Conservation (phyloP, 2,329 filamentous ascomycete species). For the Aspergillus pseudoviridinutans region DNA sequence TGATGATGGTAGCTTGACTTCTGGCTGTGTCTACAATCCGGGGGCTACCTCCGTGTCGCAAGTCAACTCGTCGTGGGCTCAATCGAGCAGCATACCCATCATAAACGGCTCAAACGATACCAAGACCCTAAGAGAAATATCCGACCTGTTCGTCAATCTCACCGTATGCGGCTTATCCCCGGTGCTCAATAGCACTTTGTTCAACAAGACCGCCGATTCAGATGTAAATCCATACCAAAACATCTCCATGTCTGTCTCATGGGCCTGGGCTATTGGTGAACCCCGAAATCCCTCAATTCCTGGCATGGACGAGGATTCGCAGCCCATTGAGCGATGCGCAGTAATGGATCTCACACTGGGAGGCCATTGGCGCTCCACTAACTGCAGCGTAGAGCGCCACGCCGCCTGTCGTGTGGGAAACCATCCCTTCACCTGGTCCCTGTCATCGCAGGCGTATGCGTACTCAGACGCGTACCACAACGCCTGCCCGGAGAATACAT, state of each 20-base stretch:
- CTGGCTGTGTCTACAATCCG: conserved; percentile 53
- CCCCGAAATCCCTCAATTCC: conserved; percentile 46
- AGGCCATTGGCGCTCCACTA: conserved; percentile 56
- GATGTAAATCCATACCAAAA: conserved; percentile 47
- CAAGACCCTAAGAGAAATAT: conserved; percentile 27
- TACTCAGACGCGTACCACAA: conserved; percentile 44
- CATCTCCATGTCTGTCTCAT: conserved; percentile 50
- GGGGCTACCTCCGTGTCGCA: conserved; percentile 38
- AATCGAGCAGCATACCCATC: conserved; percentile 26
- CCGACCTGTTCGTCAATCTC: conserved; percentile 34
- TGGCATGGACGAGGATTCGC: conserved; percentile 18
- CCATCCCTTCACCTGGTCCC: conserved; percentile 56
- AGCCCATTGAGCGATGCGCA: conserved; percentile 51
- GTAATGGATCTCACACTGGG: conserved; percentile 45
- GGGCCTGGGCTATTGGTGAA: conserved; percentile 58
- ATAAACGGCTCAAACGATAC: conserved; percentile 23
- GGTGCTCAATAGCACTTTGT: conserved; percentile 54
- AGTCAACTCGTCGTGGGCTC: conserved; percentile 54
- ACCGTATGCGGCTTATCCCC: conserved; percentile 60
- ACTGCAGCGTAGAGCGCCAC: conserved; percentile 51
- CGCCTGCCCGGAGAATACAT: conserved; percentile 48
- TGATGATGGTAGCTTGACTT: conserved; percentile 40
- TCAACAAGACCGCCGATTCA: conserved; percentile 48
- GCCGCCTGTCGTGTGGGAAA: conserved; percentile 54
- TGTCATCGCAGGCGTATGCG: conserved; percentile 42